phyloP scores from a whole-genome alignment of 2,329 filamentous ascomycete genomes.

The Teratosphaeria epicoccoides region DNA sequence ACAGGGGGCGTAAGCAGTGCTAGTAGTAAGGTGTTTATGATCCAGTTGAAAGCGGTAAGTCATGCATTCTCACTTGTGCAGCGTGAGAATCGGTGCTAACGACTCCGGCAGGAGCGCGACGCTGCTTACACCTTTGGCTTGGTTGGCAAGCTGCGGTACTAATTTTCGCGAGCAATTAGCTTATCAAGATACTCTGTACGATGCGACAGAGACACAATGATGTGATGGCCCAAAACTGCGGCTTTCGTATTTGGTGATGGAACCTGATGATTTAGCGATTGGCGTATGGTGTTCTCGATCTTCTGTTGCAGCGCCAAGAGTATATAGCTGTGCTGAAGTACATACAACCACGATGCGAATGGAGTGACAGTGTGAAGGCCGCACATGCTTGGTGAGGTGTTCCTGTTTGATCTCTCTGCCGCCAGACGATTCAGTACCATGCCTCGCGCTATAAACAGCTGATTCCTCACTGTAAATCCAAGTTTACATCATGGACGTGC shows the following conservation, averaged over 20 bases:
- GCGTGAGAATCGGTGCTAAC: constrained; percentile 3
- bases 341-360: neutral
- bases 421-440: no score
- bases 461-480: no score
- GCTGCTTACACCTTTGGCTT: constrained; percentile 39
- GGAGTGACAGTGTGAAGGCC: neutral
- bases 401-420: no score
- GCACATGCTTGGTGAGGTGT: neutral
- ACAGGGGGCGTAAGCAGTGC: constrained; percentile 48
- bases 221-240: neutral
- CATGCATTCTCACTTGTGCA: neutral
- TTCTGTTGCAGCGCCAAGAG: neutral
- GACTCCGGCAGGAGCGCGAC: constrained; percentile 33
- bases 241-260: neutral
- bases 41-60: constrained; percentile 36
- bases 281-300: neutral
- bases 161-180: constrained; percentile 1
- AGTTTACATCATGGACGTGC: no score
- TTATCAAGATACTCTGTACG: neutral
- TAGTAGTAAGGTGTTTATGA: constrained; percentile 52
- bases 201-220: neutral
- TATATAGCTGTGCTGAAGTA: neutral
- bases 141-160: constrained; percentile 41
- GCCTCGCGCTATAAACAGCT: no score
- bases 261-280: neutral